Base-by-base conservation (phyloP, 2,329 filamentous ascomycete genomes). In the Monilinia fructigena region DNA sequence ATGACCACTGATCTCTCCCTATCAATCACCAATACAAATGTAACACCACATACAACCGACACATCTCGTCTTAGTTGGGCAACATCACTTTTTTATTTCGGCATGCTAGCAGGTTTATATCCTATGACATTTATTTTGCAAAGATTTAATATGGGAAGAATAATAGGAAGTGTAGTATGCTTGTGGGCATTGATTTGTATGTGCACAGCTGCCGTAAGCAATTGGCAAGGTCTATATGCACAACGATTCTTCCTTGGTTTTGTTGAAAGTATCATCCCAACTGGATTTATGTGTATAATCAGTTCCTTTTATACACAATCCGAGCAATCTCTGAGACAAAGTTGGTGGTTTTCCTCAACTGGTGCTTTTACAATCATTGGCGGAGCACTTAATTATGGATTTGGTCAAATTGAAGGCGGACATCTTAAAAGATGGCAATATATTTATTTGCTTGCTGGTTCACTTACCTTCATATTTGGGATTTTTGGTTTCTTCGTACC, bases 21-120 rank as follows among this genome's bases (percentile, higher is more conserved):
- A 53, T 81, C 81, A 40, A 78, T 89, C 4, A 77, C 84, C 69
- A 74, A 80, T n/a, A 76, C 79, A 0, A 81, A 78, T 2, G 79
- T 76, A 1, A 69, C 55, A 1, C 87, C 88, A 0, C 82, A 84
- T 0, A 83, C 83, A 0, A 84, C 83, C 20, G 84, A 89, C 73
- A 92, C 90, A 0, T 82, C 84, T 0, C 83, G 90, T 14, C 82
- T 93, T 38, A 88, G 84, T 70, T 93, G 89, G 90, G 90, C 90
- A 2, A 92, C 89, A 0, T 92, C 88, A 0, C 81, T 92, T 72
- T 92, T 93, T 79, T 93, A 92, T 79, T 92, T 93, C 71, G 90
- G 90, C 48, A 90, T 91, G 88, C 81, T 93, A 2, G 86, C 84
- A 0, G 90, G 90, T 0, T 79, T 90, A 3, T 92, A 91, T 69